Conservation (phyloP, 345 rosid species). For the Conringia planisiliqua region DNA sequence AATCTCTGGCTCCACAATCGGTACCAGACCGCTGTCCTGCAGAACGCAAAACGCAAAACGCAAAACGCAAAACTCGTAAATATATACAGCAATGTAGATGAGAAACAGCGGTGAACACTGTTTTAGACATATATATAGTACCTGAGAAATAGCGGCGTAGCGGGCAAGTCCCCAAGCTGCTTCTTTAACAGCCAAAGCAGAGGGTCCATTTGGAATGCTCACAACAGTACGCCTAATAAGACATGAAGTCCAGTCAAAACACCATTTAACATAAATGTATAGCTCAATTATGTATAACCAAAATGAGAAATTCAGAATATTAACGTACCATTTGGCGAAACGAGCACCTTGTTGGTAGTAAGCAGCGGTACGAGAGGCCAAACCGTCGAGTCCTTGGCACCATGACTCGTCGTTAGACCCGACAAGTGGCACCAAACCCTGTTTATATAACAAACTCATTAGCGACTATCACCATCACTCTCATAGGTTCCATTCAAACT, state of each 20-base stretch:
- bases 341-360: constrained; percentile 99
- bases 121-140: constrained; percentile 2
- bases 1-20: constrained; percentile 97
- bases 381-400: constrained; percentile 98
- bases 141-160: constrained; percentile 88
- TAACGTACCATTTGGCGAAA: constrained; percentile 80
- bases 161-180: constrained; percentile 99
- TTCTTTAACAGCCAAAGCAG: constrained; percentile 91
- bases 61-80: neutral
- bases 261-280: neutral
- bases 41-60: neutral
- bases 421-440: constrained; percentile 95
- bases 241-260: neutral
- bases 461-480: neutral
- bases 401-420: constrained; percentile 92
- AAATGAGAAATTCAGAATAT: neutral
- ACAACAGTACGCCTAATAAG: constrained; percentile 82
- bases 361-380: constrained; percentile 88
- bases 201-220: constrained; percentile 97
- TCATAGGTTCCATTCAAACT: neutral
- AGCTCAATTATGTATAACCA: neutral
- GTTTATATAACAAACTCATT: constrained; percentile 8
- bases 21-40: constrained; percentile 93
- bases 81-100: neutral
- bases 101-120: neutral